phyloP scores from a whole-genome alignment of 805 yeast species.

The Wickerhamomyces bovis region DNA sequence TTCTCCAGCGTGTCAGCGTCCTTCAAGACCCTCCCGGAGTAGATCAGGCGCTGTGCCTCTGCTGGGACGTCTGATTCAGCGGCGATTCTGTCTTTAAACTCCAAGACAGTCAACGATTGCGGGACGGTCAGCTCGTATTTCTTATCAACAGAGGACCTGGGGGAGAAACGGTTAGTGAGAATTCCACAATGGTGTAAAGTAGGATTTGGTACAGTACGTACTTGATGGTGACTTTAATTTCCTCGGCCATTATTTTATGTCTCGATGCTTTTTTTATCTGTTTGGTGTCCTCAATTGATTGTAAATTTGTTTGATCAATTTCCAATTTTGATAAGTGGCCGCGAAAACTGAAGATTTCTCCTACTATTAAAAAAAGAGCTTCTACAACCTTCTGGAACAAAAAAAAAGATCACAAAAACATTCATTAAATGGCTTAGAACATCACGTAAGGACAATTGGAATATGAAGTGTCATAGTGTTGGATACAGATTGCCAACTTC shows the following conservation, averaged over 20 bases:
- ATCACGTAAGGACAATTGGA: slow-evolving; percentile 1
- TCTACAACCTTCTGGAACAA: not conserved
- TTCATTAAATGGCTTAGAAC: not conserved
- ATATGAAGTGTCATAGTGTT: not conserved
- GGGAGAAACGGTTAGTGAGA: not conserved
- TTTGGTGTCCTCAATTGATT: not conserved
- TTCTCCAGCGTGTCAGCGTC: slow-evolving; percentile 68
- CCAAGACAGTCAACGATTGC: slow-evolving; percentile 50
- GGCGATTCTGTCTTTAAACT: slow-evolving; percentile 62
- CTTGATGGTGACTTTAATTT: slow-evolving; percentile 20
- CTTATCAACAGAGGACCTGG: slow-evolving; percentile 57
- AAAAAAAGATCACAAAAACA: not conserved
- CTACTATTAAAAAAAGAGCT: too few species aligned
- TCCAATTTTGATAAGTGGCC: not conserved
- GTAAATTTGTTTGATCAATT: not conserved
- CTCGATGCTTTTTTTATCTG: too few species aligned
- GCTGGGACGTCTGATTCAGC: slow-evolving; percentile 59
- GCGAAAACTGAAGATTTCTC: not conserved
- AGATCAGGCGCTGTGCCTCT: slow-evolving; percentile 82
- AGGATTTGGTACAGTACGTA: slow-evolving; percentile 6
- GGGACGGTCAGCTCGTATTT: slow-evolving; percentile 63
- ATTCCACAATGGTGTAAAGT: not conserved
- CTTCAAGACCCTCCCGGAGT: slow-evolving; percentile 89
- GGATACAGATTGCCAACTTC: not conserved
- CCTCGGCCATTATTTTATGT: slow-evolving; percentile 12